Evolutionary conservation across 352 stramenopile genomes (phyloP).

Genomic region (Pythium periplocum): DNA sequence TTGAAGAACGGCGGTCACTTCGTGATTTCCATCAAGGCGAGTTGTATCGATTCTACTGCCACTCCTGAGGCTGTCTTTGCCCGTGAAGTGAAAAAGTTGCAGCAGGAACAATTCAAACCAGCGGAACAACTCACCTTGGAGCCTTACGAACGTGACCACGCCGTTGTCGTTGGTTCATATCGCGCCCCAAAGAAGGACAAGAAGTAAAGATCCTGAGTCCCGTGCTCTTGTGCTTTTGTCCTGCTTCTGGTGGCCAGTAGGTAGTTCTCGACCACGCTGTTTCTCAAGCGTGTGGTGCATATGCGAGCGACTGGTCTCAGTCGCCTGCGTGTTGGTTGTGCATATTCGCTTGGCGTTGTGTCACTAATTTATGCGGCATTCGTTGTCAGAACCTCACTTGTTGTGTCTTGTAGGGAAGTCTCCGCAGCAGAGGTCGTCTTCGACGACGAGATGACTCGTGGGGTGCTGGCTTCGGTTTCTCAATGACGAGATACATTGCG

Average conservation of each 20-base stretch:
- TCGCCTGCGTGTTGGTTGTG: no score
- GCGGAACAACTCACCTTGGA: constrained; percentile 99
- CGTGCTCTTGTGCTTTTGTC: no score
- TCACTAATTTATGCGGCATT: no score
- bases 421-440: no score
- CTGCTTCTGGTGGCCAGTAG: no score
- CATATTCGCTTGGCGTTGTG: no score
- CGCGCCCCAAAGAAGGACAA: constrained; percentile 26
- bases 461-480: constrained; percentile 27
- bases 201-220: constrained; percentile 13
- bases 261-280: no score
- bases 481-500: constrained; percentile 80
- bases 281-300: no score
- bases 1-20: constrained; percentile 99
- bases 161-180: constrained; percentile 97
- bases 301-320: no score
- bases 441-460: not conserved
- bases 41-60: constrained; percentile 98
- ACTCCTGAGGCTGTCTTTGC: constrained; percentile 97
- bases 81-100: constrained; percentile 96
- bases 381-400: no score
- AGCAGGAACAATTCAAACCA: constrained; percentile 98
- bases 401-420: constrained; percentile 8
- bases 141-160: constrained; percentile 99
- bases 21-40: constrained; percentile 99